Conservation (phyloP, 768 basidiomycete genomes). For the Sutorius australiensis region DNA sequence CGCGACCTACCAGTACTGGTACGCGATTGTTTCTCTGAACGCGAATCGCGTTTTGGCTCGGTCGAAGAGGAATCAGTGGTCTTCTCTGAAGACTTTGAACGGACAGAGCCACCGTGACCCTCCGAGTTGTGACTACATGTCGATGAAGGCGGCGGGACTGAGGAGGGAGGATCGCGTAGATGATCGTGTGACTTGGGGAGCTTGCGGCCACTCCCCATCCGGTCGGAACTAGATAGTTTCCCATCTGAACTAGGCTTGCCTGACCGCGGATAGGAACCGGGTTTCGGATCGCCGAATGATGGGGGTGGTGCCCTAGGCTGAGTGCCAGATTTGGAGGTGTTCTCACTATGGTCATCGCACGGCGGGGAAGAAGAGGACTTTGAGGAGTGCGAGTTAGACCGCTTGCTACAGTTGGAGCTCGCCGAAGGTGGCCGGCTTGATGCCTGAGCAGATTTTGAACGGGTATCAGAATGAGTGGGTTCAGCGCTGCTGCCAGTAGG, state of each 20-base stretch:
- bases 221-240: conserved; percentile 17
- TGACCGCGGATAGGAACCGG: conserved; percentile 13
- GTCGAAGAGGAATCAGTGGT: conserved; percentile 3
- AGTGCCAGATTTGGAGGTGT: conserved; percentile 9
- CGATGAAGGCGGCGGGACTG: conserved; percentile 15
- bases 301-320: conserved; percentile 15
- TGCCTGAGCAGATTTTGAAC: conserved; percentile 22
- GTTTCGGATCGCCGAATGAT: conserved; percentile 11
- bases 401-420: conserved; percentile 26
- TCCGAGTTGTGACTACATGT: conserved; percentile 12
- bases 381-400: conserved; percentile 11
- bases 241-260: conserved; percentile 11
- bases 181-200: conserved; percentile 23
- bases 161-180: conserved; percentile 15
- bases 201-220: conserved; percentile 16
- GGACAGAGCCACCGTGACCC: conserved; percentile 2
- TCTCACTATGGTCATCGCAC: conserved; percentile 9
- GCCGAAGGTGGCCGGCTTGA: conserved; percentile 33
- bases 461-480: conserved; percentile 21
- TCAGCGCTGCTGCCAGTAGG: conserved; percentile 18
- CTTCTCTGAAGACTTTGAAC: conserved; percentile 15
- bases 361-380: conserved; percentile 11
- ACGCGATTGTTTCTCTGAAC: conserved; percentile 11
- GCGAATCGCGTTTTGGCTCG: conserved; percentile 5
- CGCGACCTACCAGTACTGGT: conserved; percentile 13